These are phyloP conservation scores for Eutypella sp. DNA, from an alignment of 2,329 filamentous ascomycete genomes.

Conservation along the genomic window DNA sequence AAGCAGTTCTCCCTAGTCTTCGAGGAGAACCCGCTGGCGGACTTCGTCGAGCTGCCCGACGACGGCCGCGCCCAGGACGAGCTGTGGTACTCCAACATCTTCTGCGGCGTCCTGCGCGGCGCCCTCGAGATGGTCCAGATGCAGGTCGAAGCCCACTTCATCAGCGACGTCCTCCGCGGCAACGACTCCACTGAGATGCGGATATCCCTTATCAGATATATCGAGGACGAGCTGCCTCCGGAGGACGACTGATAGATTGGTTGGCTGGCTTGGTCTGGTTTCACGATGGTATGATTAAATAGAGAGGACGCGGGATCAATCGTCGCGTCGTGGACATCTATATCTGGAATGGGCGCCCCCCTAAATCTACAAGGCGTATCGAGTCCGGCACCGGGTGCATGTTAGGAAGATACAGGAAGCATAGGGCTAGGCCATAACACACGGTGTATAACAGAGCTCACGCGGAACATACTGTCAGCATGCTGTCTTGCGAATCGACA, in stretches of 20 bases:
- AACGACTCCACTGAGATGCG: constrained; percentile 98
- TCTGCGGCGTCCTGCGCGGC: constrained; percentile 87
- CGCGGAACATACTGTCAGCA: too few species aligned
- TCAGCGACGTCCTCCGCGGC: constrained; percentile 86
- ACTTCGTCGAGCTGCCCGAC: constrained; percentile 96
- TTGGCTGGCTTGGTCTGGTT: too few species aligned
- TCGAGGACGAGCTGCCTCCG: constrained; percentile 94
- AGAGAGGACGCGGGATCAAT: too few species aligned
- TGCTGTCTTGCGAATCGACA: too few species aligned
- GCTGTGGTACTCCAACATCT: constrained; percentile 96
- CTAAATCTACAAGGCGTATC: too few species aligned
- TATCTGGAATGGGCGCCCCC: too few species aligned
- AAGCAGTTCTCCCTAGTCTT: constrained; percentile 96
- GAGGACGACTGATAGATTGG: constrained; percentile 87
- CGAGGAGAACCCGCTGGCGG: constrained; percentile 92
- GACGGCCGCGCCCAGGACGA: constrained; percentile 94
- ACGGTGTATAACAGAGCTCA: too few species aligned
- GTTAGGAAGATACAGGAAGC: too few species aligned
- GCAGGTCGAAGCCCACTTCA: constrained; percentile 96
- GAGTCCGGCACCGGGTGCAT: too few species aligned
- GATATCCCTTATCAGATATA: constrained; percentile 84
- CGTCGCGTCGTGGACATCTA: too few species aligned
- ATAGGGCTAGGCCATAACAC: too few species aligned
- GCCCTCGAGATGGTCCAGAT: constrained; percentile 98
- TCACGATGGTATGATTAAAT: too few species aligned